Percentiles rank a stretch among this genome's conserved stretches.
These are phyloP conservation scores for Lentinula guzmanii DNA, from an alignment of 768 basidiomycete species.

Conservation along the genomic window DNA sequence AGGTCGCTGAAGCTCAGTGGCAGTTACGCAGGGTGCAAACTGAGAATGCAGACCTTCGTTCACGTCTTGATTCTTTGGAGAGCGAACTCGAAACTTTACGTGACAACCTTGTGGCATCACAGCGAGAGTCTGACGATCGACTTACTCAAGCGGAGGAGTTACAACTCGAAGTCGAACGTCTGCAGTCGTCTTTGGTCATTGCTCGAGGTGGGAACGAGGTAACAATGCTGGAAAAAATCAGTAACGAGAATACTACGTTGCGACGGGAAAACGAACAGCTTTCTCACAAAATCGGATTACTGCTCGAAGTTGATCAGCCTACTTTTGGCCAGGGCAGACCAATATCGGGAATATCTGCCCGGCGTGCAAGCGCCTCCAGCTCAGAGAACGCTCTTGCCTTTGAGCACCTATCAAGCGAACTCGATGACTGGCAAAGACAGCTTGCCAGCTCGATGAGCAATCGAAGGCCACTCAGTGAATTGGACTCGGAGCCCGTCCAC, in stretches of 20 bases:
- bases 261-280: conserved; percentile 85
- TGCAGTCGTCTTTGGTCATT: conserved; percentile 66
- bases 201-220: conserved; percentile 76
- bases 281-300: conserved; percentile 84
- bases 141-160: conserved; percentile 73
- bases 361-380: conserved; percentile 70
- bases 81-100: conserved; percentile 68
- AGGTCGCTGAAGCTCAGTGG: conserved; percentile 73
- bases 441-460: conserved; percentile 74
- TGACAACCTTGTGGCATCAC: conserved; percentile 63
- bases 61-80: conserved; percentile 68
- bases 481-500: conserved; percentile 48
- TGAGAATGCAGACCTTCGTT: conserved; percentile 73
- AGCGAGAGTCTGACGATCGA: conserved; percentile 77
- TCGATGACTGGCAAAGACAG: conserved; percentile 85
- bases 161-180: conserved; percentile 71
- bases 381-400: conserved; percentile 76
- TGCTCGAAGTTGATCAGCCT: conserved; percentile 82
- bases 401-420: conserved; percentile 72
- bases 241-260: conserved; percentile 72
- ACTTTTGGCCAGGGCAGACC: conserved; percentile 58
- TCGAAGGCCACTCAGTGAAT: conserved; percentile 66
- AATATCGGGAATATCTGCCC: conserved; percentile 50
- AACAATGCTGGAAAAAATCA: conserved; percentile 73
- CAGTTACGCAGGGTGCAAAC: conserved; percentile 63